A percentile compares a stretch with the other conserved stretches of the same genome.
These are phyloP conservation scores for Mycena venus DNA, from an alignment of 768 basidiomycete genomes.

Conservation along the genomic window DNA sequence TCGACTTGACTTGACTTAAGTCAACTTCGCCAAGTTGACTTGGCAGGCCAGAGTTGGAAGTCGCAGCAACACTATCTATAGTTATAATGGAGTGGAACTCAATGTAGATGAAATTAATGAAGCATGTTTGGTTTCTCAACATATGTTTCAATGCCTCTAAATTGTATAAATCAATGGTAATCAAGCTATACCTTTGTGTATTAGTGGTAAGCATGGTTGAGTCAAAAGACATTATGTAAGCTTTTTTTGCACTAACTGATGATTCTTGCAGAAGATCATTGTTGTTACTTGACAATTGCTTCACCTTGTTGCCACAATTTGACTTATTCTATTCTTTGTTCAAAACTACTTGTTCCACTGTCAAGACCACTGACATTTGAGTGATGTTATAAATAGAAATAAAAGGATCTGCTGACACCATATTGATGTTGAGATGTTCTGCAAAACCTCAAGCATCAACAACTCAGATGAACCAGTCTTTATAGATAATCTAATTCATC, in stretches of 20 bases:
- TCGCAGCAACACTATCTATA: too few relatives aligned
- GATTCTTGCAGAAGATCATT: neutral
- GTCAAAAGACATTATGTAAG: neutral
- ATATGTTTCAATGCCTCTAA: neutral
- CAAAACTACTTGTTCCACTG: neutral
- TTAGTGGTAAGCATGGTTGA: neutral
- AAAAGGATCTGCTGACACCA: slow-evolving; percentile 23
- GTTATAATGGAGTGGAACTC: too few relatives aligned
- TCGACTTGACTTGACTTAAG: too few relatives aligned
- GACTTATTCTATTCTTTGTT: neutral
- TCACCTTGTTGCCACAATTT: too few relatives aligned
- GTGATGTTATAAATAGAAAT: neutral
- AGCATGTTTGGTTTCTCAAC: neutral
- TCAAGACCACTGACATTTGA: neutral
- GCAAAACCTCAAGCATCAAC: slow-evolving; percentile 34
- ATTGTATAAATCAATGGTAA: neutral
- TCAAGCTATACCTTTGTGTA: neutral
- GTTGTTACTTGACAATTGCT: too few relatives aligned
- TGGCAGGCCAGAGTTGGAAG: too few relatives aligned
- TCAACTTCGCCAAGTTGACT: too few relatives aligned
- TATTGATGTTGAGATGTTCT: slow-evolving; percentile 39
- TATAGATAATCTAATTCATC: slow-evolving; percentile 44
- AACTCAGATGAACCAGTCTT: slow-evolving; percentile 33
- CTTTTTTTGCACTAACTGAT: neutral
- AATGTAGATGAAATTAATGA: neutral